Evolutionary conservation across 208 protist genomes (phyloP).

Genomic region (Kentomonas sorsogonicus): DNA sequence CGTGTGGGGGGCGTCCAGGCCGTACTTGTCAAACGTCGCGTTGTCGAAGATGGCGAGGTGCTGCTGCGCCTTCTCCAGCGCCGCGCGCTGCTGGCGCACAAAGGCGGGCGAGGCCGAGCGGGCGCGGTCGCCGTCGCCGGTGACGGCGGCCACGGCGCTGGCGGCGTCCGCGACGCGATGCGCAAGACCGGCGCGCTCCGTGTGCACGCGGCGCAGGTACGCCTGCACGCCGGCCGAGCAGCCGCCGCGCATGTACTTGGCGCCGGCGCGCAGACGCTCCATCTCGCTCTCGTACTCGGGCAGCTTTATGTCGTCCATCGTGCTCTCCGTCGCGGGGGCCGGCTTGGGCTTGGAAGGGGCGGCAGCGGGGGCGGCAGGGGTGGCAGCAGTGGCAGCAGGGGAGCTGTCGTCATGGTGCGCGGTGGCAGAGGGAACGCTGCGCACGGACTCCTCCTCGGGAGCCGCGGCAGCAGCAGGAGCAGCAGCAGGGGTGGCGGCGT

Average conservation of each 20-base stretch:
- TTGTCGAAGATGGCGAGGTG: background rate
- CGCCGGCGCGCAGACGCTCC: background rate
- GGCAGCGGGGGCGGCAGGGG: background rate
- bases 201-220: background rate
- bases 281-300: background rate
- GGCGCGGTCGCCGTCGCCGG: background rate
- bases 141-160: background rate
- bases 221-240: too few species aligned
- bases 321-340: too few species aligned
- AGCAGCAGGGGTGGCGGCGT: too few species aligned
- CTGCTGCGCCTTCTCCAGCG: slow-evolving; percentile 8
- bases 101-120: background rate
- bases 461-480: too few species aligned
- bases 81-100: background rate
- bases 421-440: background rate
- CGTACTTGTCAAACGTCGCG: slow-evolving; percentile 4
- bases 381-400: background rate
- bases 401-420: background rate
- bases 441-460: background rate
- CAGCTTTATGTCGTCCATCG: background rate
- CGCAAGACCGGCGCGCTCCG: background rate
- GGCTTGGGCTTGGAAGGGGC: background rate
- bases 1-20: slow-evolving; percentile 12
- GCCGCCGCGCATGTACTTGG: background rate
- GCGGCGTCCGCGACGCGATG: background rate